These are phyloP conservation scores for Austropuccinia psidii DNA, from an alignment of 1,284 basidiomycete genomes.

Conservation along the genomic window DNA sequence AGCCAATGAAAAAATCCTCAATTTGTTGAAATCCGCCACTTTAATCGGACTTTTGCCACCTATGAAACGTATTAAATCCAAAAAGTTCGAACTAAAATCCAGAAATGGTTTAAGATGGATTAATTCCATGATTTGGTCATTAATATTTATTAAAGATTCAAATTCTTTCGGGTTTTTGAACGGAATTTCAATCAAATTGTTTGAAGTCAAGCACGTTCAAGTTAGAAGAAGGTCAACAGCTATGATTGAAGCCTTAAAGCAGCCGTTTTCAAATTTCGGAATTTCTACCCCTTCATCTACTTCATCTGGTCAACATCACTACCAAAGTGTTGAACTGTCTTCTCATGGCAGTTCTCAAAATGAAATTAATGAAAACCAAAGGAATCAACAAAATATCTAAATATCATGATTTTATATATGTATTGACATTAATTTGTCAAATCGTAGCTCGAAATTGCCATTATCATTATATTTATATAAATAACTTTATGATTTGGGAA, in stretches of 20 bases:
- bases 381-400: no score
- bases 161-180: slow-evolving; percentile 1
- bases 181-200: neutral
- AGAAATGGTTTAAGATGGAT: slow-evolving; percentile 6
- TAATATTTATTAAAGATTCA: slow-evolving; percentile 30
- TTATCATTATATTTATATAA: no score
- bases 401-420: no score
- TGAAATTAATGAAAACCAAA: no score
- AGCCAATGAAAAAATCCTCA: neutral
- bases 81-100: slow-evolving; percentile 2
- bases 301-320: neutral
- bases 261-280: neutral
- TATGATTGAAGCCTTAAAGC: no score
- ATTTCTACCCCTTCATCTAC: neutral
- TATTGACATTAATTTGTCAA: no score
- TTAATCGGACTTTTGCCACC: slow-evolving; percentile 25
- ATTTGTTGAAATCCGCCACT: slow-evolving; percentile 21
- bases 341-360: no score
- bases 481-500: no score
- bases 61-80: neutral
- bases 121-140: slow-evolving; percentile 22
- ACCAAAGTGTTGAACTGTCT: no score
- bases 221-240: neutral
- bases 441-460: no score
- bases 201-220: neutral